phyloP scores from a whole-genome alignment of 2,329 filamentous ascomycete genomes.

The Penicillium thymicola region DNA sequence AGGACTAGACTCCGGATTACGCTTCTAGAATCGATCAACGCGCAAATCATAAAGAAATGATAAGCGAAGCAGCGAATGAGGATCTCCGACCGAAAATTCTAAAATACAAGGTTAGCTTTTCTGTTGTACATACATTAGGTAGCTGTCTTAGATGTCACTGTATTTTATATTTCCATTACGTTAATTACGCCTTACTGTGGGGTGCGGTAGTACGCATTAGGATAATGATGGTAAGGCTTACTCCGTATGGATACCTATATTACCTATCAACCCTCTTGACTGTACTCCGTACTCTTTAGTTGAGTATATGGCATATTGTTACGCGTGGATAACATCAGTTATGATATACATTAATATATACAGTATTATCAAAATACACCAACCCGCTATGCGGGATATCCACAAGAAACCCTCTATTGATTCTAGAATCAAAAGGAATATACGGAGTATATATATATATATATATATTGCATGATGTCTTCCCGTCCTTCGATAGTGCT shows the following conservation, averaged over 20 bases:
- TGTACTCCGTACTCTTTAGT: not conserved
- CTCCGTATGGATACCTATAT: not conserved
- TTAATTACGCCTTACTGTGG: not conserved
- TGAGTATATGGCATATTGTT: not conserved
- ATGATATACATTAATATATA: not conserved
- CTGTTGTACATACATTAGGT: not conserved
- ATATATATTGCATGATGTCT: not conserved
- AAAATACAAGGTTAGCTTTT: not conserved
- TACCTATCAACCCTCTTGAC: not conserved
- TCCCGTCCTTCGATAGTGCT: not conserved
- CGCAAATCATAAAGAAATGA: slow-evolving; percentile 6
- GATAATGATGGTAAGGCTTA: not conserved
- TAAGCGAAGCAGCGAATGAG: slow-evolving; percentile 17
- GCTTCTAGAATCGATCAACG: slow-evolving; percentile 11
- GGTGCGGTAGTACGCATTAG: not conserved
- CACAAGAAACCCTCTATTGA: not conserved
- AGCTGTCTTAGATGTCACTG: not conserved
- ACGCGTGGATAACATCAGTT: not conserved
- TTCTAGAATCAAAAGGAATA: not conserved
- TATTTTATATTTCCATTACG: not conserved
- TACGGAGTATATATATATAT: no score
- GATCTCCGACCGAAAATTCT: not conserved
- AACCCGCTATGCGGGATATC: not conserved
- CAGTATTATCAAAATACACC: not conserved
- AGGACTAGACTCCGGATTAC: not conserved